A percentile compares a stretch with the other conserved stretches of the same genome.
Conservation (phyloP, 495 filamentous ascomycete species). For the Paragyromitra xinjiangensis region DNA sequence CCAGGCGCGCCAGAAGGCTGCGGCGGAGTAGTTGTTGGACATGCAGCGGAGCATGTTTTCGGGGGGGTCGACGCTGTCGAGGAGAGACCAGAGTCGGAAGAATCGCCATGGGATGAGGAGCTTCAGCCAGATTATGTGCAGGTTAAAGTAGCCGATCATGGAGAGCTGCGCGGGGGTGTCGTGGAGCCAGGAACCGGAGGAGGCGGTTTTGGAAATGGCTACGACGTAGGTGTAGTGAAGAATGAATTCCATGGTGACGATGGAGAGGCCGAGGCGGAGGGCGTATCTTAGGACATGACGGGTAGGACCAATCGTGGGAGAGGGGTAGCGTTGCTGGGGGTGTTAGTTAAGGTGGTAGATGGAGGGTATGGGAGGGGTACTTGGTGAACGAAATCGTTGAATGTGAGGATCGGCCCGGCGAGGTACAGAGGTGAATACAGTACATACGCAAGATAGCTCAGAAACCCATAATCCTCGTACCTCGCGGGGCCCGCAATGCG, state of each 20-base stretch:
- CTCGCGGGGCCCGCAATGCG: constrained; percentile 79
- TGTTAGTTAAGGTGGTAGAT: constrained; percentile 71
- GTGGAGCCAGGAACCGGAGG: constrained; percentile 72
- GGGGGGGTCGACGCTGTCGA: constrained; percentile 91
- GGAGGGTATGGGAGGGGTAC: constrained; percentile 65
- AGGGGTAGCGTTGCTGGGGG: constrained; percentile 76
- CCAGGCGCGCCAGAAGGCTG: constrained; percentile 97
- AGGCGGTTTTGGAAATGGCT: constrained; percentile 84
- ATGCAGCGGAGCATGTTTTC: constrained; percentile 99
- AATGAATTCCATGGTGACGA: constrained; percentile 92
- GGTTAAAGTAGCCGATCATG: constrained; percentile 94
- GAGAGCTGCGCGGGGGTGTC: constrained; percentile 90
- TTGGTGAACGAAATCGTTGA: constrained; percentile 98
- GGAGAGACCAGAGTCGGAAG: constrained; percentile 91
- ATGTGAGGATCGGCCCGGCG: constrained; percentile 90
- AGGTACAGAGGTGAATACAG: constrained; percentile 95
- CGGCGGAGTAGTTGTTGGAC: constrained; percentile 88
- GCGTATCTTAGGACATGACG: constrained; percentile 80
- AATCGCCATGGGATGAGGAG: constrained; percentile 95
- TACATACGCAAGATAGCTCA: constrained; percentile 85
- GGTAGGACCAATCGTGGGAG: constrained; percentile 70
- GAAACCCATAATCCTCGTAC: constrained; percentile 74
- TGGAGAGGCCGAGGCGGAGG: constrained; percentile 78
- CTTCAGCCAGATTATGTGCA: constrained; percentile 98
- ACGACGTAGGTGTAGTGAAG: constrained; percentile 94